phyloP scores from a whole-genome alignment of 2,329 filamentous ascomycete species.

The Helotiales sp. region DNA sequence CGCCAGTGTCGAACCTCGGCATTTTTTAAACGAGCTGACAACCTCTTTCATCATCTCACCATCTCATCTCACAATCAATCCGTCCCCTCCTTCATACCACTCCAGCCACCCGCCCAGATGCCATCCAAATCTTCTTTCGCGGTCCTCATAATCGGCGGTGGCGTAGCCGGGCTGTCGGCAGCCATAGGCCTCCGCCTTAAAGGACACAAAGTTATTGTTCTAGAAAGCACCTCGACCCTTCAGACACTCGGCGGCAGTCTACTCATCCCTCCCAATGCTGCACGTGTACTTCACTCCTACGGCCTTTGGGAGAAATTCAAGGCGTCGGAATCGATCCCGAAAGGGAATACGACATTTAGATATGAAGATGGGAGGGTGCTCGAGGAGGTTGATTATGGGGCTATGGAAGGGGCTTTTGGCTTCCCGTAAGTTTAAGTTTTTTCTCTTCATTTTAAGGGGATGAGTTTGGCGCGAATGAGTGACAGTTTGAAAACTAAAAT shows the following conservation, averaged over 20 bases:
- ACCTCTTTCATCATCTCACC: background rate
- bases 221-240: slow-evolving; percentile 10
- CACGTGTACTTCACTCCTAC: slow-evolving; percentile 3
- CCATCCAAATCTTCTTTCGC: background rate
- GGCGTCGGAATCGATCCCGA: slow-evolving; percentile 3
- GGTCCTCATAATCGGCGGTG: slow-evolving; percentile 14
- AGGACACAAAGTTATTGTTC: slow-evolving; percentile 7
- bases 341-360: slow-evolving; percentile 14
- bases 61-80: background rate
- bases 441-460: background rate
- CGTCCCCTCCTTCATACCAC: background rate
- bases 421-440: slow-evolving; percentile 8
- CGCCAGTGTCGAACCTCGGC: background rate
- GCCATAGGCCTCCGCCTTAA: slow-evolving; percentile 11
- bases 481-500: too few species aligned
- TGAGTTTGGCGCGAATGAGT: too few species aligned
- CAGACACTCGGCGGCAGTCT: slow-evolving; percentile 16
- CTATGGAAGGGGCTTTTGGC: slow-evolving; percentile 12
- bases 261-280: slow-evolving; percentile 9
- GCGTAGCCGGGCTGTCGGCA: slow-evolving; percentile 9
- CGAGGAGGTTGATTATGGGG: slow-evolving; percentile 9
- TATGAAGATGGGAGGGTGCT: slow-evolving; percentile 15
- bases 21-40: background rate
- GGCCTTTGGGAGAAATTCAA: slow-evolving; percentile 17
- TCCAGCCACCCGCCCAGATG: background rate